A percentile compares a stretch with the other conserved stretches of the same genome.
phyloP scores from a whole-genome alignment of 1,284 basidiomycete species.

The Melampsora americana region DNA sequence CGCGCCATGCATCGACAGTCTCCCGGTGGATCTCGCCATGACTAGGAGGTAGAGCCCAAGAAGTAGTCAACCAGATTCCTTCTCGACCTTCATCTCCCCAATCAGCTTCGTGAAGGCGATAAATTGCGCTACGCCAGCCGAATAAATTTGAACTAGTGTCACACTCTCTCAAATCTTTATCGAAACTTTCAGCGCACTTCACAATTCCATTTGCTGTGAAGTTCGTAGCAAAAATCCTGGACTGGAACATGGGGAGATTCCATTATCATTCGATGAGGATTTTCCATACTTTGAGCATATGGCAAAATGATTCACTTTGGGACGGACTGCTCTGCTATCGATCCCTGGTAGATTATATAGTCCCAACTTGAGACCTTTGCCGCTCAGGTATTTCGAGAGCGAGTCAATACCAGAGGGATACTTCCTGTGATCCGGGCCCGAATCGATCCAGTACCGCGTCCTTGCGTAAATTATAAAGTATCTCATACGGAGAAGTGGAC shows the following conservation, averaged over 20 bases:
- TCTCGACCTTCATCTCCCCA: conserved; percentile 23
- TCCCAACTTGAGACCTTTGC: conserved; percentile 21
- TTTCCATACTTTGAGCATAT: background rate
- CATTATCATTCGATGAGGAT: background rate
- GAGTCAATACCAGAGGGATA: conserved; percentile 25
- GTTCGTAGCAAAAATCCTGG: conserved; percentile 21
- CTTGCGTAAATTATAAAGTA: background rate
- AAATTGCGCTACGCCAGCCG: conserved; percentile 33
- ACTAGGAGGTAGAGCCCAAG: conserved; percentile 29
- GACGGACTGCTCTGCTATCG: conserved; percentile 28
- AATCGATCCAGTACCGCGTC: conserved; percentile 23
- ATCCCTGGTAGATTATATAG: conserved; percentile 44
- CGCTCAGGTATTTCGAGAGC: conserved; percentile 13
- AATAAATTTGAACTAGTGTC: conserved; percentile 19
- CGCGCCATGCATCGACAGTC: conserved; percentile 30
- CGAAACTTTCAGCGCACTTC: conserved; percentile 8
- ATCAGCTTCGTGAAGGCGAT: conserved; percentile 1
- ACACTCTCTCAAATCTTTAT: background rate
- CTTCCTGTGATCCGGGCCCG: conserved; percentile 5
- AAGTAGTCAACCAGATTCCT: conserved; percentile 27
- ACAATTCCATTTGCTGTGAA: conserved; percentile 39
- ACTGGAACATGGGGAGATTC: background rate
- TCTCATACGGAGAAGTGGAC: too few relatives aligned
- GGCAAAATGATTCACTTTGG: conserved; percentile 3
- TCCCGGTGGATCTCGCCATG: conserved; percentile 1